phyloP scores from a whole-genome alignment of 805 yeast genomes.

The Cyberlindnera amylophila region DNA sequence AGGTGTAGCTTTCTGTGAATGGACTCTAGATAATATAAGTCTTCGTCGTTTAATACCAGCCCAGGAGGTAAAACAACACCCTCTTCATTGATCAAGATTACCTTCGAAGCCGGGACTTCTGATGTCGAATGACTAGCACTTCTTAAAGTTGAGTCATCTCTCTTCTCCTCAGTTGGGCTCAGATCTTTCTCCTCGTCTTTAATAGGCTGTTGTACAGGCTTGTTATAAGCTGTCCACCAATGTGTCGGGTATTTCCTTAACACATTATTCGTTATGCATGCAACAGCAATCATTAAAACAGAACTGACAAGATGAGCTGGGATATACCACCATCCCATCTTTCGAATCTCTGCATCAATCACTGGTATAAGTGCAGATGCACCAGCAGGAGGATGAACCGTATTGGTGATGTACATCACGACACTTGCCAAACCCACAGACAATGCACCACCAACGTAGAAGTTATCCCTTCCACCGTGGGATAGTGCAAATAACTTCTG shows the following conservation, averaged over 20 bases:
- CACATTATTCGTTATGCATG: constrained; percentile 51
- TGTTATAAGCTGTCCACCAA: constrained; percentile 47
- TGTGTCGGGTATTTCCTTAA: constrained; percentile 49
- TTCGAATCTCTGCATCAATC: constrained; percentile 40
- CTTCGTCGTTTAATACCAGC: not conserved
- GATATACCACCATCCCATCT: constrained; percentile 63
- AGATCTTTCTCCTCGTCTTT: constrained; percentile 7
- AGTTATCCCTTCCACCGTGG: constrained; percentile 39
- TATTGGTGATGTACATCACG: constrained; percentile 47
- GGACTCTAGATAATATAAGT: constrained; percentile 5
- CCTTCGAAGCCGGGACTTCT: too few species aligned
- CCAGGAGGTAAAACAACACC: not conserved
- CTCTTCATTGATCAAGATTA: not conserved
- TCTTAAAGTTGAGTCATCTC: not conserved
- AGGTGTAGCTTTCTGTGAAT: constrained; percentile 1
- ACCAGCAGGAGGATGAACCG: constrained; percentile 72
- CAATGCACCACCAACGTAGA: constrained; percentile 57
- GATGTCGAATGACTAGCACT: too few species aligned
- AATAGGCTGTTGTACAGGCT: not conserved
- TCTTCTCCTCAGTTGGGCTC: not conserved
- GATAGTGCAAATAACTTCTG: constrained; percentile 50
- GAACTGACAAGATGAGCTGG: constrained; percentile 51
- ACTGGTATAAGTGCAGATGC: constrained; percentile 62
- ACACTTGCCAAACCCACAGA: constrained; percentile 53
- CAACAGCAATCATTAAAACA: constrained; percentile 44